Conservation (phyloP, 140 eudicot species). For the Senecio squalidus region DNA sequence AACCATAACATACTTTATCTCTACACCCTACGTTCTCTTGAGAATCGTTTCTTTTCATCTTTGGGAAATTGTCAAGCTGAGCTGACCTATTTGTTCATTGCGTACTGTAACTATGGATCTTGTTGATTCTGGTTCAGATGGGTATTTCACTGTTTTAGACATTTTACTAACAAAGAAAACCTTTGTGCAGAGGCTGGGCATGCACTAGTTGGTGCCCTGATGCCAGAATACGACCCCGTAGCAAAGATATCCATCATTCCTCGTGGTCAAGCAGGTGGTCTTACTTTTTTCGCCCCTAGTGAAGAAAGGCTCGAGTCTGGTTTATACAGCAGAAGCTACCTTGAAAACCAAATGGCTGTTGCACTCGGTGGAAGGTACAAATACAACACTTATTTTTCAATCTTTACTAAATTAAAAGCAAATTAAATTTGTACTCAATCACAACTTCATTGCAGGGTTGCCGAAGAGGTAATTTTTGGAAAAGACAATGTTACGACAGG, state of each 20-base stretch:
- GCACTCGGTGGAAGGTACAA: conserved; percentile 94
- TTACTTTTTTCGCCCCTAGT: conserved; percentile 95
- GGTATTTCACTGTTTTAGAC: conserved; percentile 17
- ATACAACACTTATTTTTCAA: neutral
- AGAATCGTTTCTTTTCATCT: neutral
- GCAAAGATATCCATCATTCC: conserved; percentile 97
- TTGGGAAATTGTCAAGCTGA: neutral
- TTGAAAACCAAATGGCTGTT: conserved; percentile 98
- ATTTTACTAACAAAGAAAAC: conserved; percentile 7
- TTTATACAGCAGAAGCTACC: conserved; percentile 90
- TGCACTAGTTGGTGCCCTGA: conserved; percentile 96
- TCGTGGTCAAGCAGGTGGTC: conserved; percentile 99
- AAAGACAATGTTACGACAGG: conserved; percentile 87
- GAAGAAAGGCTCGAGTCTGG: conserved; percentile 98
- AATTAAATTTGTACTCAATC: too few relatives aligned
- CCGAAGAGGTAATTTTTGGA: conserved; percentile 92
- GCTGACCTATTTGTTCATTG: neutral
- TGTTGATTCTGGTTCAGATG: neutral
- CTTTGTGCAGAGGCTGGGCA: conserved; percentile 87
- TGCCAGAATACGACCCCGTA: conserved; percentile 98
- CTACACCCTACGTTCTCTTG: neutral
- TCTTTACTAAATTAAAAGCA: neutral
- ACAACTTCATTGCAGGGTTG: conserved; percentile 49
- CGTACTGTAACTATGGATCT: neutral
- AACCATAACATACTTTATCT: too few relatives aligned